A percentile compares a stretch with the other conserved stretches of the same genome.
These are phyloP conservation scores for Colletotrichum trifolii DNA, from an alignment of 2,329 filamentous ascomycete species.

Conservation along the genomic window DNA sequence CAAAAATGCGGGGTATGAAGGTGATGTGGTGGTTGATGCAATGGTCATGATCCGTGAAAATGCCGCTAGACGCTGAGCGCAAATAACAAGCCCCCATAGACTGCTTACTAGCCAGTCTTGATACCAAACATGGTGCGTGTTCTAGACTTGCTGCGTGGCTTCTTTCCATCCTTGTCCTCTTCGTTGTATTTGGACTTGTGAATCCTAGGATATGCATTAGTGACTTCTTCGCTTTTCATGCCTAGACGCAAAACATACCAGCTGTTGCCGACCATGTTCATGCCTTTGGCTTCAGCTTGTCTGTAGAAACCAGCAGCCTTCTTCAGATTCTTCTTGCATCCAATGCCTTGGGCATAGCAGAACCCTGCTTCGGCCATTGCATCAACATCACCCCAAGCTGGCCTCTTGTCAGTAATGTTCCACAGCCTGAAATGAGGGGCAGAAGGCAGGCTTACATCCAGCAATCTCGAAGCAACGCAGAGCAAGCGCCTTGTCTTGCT, in stretches of 20 bases:
- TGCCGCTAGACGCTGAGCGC: slow-evolving; percentile 32
- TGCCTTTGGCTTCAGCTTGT: slow-evolving; percentile 89
- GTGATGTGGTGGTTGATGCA: slow-evolving; percentile 34
- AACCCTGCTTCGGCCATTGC: slow-evolving; percentile 94
- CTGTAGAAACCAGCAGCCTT: slow-evolving; percentile 93
- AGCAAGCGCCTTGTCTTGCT: slow-evolving; percentile 89
- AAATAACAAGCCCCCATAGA: slow-evolving; percentile 30
- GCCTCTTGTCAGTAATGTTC: neutral
- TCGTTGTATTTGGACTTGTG: slow-evolving; percentile 95
- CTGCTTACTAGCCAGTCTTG: slow-evolving; percentile 43
- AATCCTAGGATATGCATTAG: slow-evolving; percentile 71
- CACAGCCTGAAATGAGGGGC: slow-evolving; percentile 2
- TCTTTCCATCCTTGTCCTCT: slow-evolving; percentile 61
- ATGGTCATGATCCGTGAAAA: slow-evolving; percentile 38
- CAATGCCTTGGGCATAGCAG: slow-evolving; percentile 93
- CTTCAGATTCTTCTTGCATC: slow-evolving; percentile 95
- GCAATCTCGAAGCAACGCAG: slow-evolving; percentile 97
- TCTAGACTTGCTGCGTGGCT: slow-evolving; percentile 79
- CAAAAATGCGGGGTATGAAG: slow-evolving; percentile 37
- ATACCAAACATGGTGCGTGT: slow-evolving; percentile 77
- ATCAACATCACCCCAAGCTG: slow-evolving; percentile 93
- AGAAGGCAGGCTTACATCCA: slow-evolving; percentile 71
- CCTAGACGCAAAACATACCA: slow-evolving; percentile 72
- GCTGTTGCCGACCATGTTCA: slow-evolving; percentile 98
- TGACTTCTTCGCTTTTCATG: slow-evolving; percentile 21